Base-by-base conservation (phyloP, 306 rosid genomes). In the Lathyrus tuberosus region DNA sequence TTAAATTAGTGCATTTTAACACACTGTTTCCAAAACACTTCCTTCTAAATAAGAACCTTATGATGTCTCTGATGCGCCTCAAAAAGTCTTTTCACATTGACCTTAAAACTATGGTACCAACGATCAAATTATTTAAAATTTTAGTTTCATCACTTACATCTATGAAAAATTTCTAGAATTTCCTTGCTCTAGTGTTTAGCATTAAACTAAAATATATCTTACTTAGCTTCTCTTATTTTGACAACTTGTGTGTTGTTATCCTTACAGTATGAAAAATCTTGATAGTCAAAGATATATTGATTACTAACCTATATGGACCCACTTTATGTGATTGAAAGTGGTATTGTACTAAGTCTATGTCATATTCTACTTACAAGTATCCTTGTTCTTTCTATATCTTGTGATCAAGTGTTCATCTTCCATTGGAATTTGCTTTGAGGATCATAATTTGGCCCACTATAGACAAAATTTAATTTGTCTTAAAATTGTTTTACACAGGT, bases 301-400 rank as follows among this genome's bases (percentile, higher is more conserved):
- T 69, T 57, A 64, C 9, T 11, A 58, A 63, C 57, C 73, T 54
- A 79, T 57, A 56, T 41, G 75, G 52, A 62, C 75, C 51, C 65
- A 67, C 58, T 38, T 67, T 51, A 43, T 61, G 76, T 28, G 75
- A 72, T 67, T 67, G 75, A 67, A 41, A 67, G 75, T 67, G 62
- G 38, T 33, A 66, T 28, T 18, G 49, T 13, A 10, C 35, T 10
- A 17, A 31, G 78, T 49, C 79, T 15, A 67, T 72, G 46, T 67
- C 63, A 73, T 63, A 79, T 73, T 73, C 76, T 74, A 74, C 76
- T 72, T 1, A 53, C 38, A 73, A 54, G 67, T 68, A 79, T 68
- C 72, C 57, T 62, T 74, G 64, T 62, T 74, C 69, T 72, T 79
- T 69, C 72, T 69, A 44, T 72, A 79, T 79, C 65, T 73, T 58